phyloP scores from a whole-genome alignment of 768 basidiomycete genomes.

The Boletus patriciae region DNA sequence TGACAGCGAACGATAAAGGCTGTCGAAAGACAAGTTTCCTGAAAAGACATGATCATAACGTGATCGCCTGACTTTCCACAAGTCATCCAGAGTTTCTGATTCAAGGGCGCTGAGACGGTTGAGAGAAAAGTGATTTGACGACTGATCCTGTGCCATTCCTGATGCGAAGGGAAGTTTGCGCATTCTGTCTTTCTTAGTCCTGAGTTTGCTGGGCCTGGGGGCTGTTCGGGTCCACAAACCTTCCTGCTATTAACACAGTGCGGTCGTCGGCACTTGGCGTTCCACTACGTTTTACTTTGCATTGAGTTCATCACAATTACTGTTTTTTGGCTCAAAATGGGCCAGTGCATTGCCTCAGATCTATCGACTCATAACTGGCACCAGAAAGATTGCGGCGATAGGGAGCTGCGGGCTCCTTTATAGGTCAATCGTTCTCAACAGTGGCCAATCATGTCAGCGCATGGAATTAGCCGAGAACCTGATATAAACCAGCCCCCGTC shows the following conservation, averaged over 20 bases:
- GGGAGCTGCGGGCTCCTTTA: neutral
- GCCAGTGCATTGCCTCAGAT: neutral
- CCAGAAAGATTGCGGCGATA: conserved; percentile 1
- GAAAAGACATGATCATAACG: neutral
- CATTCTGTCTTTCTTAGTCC: neutral
- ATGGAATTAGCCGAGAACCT: neutral
- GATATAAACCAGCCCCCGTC: too few relatives aligned
- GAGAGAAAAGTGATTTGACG: neutral
- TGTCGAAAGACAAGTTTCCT: conserved; percentile 1
- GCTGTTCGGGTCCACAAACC: conserved; percentile 1
- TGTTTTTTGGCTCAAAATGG: neutral
- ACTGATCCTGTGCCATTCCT: conserved; percentile 2
- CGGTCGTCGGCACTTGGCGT: neutral
- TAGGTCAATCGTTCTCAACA: conserved; percentile 4
- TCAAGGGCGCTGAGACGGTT: neutral
- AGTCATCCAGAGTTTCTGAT: neutral
- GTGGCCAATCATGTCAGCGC: neutral
- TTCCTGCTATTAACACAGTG: neutral
- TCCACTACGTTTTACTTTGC: neutral
- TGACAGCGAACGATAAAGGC: conserved; percentile 1
- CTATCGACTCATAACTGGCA: conserved; percentile 1
- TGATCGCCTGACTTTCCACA: neutral
- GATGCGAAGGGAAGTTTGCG: neutral
- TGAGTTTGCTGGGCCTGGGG: neutral
- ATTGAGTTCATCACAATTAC: neutral